phyloP scores from a whole-genome alignment of 768 basidiomycete species.

The Leccinum arenicola region DNA sequence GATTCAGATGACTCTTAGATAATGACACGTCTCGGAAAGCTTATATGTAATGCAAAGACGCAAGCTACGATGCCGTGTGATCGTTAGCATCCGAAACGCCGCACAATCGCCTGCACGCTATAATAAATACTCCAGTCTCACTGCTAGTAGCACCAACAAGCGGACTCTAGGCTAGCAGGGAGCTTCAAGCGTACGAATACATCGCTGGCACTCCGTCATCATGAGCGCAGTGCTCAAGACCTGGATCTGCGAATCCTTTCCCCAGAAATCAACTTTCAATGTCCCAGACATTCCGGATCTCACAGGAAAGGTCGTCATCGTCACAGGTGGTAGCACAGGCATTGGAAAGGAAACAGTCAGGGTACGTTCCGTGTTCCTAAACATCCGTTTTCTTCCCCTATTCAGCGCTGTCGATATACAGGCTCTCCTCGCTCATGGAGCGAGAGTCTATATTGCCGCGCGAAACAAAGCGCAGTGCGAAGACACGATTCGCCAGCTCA shows the following conservation, averaged over 20 bases:
- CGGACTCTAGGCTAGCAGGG: too few species aligned
- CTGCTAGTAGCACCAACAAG: neutral
- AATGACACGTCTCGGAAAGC: too few species aligned
- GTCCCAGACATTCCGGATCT: slow-evolving; percentile 34
- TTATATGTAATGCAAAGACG: too few species aligned
- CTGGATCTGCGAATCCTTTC: slow-evolving; percentile 14
- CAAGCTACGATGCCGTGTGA: too few species aligned
- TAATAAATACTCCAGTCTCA: neutral
- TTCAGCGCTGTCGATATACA: neutral
- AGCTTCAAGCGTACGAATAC: neutral
- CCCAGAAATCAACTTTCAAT: slow-evolving; percentile 27
- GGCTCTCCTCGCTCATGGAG: slow-evolving; percentile 30
- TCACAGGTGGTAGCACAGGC: slow-evolving; percentile 35
- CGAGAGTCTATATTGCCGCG: slow-evolving; percentile 37
- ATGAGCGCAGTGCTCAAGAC: slow-evolving; percentile 5
- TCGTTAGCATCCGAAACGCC: neutral
- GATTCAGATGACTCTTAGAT: too few species aligned
- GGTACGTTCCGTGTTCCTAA: neutral
- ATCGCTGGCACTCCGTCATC: neutral
- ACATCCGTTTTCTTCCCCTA: neutral
- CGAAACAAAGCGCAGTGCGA: slow-evolving; percentile 24
- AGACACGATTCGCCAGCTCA: slow-evolving; percentile 31
- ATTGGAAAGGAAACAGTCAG: slow-evolving; percentile 29
- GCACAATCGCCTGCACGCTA: neutral
- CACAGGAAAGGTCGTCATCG: slow-evolving; percentile 32